Evolutionary conservation across 768 basidiomycete species (phyloP).

Genomic region (Leccinum subgranulosum): DNA sequence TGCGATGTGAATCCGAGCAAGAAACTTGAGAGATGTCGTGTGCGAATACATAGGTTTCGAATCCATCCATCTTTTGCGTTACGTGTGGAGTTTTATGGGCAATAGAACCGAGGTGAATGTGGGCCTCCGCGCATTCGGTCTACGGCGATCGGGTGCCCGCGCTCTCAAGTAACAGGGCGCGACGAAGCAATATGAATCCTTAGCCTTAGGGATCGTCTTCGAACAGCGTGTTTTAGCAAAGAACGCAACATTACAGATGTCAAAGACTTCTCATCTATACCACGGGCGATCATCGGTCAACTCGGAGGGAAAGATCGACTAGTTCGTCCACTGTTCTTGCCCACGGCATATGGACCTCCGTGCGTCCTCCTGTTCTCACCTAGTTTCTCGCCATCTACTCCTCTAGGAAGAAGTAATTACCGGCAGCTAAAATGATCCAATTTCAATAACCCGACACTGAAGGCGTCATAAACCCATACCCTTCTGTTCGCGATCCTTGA

Average conservation of each 20-base stretch:
- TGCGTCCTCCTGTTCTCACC: neutral
- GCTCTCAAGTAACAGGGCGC: neutral
- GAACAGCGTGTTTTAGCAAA: no score
- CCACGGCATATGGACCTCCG: neutral
- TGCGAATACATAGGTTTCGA: no score
- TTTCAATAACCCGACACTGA: constrained; percentile 5
- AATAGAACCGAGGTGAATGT: no score
- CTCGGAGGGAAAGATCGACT: constrained; percentile 1
- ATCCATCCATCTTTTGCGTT: no score
- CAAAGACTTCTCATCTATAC: constrained; percentile 7
- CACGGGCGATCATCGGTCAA: constrained; percentile 8
- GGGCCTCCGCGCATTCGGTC: neutral
- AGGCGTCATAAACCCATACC: constrained; percentile 38
- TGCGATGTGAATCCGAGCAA: neutral
- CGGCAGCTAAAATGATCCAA: constrained; percentile 47
- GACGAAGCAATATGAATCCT: no score
- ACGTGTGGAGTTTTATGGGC: no score
- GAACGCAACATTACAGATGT: neutral
- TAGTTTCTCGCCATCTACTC: constrained; percentile 42
- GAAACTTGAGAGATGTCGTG: no score
- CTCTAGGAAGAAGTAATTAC: constrained; percentile 93
- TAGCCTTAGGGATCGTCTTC: no score
- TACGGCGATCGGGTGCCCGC: neutral
- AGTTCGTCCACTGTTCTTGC: constrained; percentile 12
- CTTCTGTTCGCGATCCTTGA: constrained; percentile 90